Evolutionary conservation across 129 eudicot genomes (phyloP).

Genomic region (Scalesia atractyloides): DNA sequence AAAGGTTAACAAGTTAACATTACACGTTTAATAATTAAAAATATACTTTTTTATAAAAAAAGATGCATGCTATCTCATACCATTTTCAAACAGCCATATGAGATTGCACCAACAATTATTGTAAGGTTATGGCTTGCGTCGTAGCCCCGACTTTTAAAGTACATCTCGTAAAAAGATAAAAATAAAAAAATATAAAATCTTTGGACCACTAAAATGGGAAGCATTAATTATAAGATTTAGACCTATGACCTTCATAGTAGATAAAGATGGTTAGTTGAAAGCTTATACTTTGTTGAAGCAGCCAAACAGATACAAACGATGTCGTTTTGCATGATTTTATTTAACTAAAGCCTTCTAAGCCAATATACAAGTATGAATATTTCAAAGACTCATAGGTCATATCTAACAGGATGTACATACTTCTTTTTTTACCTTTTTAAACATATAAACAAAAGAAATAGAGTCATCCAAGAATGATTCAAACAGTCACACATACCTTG

Average conservation of each 20-base stretch:
- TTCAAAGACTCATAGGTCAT: conserved; percentile 5
- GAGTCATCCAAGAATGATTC: conserved; percentile 17
- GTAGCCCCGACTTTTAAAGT: background rate
- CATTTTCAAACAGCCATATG: too few relatives aligned
- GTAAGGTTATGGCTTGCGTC: too few relatives aligned
- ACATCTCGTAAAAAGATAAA: background rate
- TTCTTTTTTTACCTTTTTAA: background rate
- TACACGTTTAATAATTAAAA: too few relatives aligned
- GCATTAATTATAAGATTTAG: background rate
- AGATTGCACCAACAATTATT: too few relatives aligned
- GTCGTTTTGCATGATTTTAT: background rate
- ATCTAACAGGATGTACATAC: background rate
- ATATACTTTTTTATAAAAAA: background rate
- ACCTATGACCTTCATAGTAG: background rate
- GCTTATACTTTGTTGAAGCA: background rate
- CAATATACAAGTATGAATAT: background rate
- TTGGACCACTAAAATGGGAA: background rate
- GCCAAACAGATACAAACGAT: background rate
- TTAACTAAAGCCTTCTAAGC: background rate
- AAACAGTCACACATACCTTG: conserved; percentile 58
- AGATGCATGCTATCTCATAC: too few relatives aligned
- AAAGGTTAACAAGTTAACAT: too few relatives aligned
- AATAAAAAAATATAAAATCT: background rate
- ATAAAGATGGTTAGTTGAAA: conserved; percentile 24
- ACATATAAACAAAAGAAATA: background rate